These are phyloP conservation scores for Apocynum venetum DNA, from an alignment of 257 asterid genomes.

Conservation along the genomic window DNA sequence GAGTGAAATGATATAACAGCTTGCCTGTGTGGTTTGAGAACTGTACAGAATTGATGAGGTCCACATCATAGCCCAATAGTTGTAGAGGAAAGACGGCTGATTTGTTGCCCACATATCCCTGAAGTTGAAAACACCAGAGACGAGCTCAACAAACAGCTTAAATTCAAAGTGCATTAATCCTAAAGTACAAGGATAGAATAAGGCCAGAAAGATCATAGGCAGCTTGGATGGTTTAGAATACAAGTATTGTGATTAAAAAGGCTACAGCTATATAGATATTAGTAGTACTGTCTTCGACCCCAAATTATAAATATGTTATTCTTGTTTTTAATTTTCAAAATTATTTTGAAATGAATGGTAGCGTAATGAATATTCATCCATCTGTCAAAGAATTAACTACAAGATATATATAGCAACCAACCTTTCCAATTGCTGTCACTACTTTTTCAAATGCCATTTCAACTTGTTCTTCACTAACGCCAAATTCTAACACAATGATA, in stretches of 20 bases:
- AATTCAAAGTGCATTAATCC: background rate
- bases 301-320: background rate
- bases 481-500: background rate
- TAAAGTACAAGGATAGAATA: background rate
- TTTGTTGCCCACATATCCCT: constrained; percentile 99
- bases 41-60: constrained; percentile 94
- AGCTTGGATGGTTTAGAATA: background rate
- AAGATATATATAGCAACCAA: background rate
- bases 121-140: constrained; percentile 13
- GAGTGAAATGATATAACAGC: constrained; percentile 49
- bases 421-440: background rate
- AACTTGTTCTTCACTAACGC: background rate
- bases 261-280: background rate
- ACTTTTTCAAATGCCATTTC: background rate
- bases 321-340: background rate
- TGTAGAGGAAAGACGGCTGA: constrained; percentile 98
- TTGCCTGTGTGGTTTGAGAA: constrained; percentile 99
- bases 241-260: background rate
- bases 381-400: background rate
- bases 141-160: constrained; percentile 15
- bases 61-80: constrained; percentile 92
- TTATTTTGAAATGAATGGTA: background rate
- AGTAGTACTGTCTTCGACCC: background rate
- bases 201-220: background rate
- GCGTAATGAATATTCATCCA: background rate